Base-by-base conservation (phyloP, 371 early-diverging fungal genomes). In the Mucor sp. region DNA sequence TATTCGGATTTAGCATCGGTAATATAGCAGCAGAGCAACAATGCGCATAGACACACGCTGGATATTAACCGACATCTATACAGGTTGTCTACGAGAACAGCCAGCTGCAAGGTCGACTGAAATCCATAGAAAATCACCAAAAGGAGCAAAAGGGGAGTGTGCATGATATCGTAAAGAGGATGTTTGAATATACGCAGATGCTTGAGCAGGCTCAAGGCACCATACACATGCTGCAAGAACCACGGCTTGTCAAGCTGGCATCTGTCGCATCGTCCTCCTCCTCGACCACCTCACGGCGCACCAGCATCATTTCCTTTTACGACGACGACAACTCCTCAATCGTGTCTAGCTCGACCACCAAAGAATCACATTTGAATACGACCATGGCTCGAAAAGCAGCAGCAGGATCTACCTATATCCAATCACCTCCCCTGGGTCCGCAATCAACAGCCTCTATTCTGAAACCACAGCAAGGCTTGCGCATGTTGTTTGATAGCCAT, bases 171-270 rank as follows among this genome's bases (percentile, higher is more conserved):
- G 77, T 81, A 50, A 75, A 83, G 44, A 76, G 80, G 47, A 84
- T 85, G 21, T 72, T 75, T 39, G 85, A 87, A 66, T 87, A 87
- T 50, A 84, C 85, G 15, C 74, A 80, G 17, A 71, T 85, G 62
- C 76, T 87, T 27, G 87, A 85, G 55, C 82, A 86, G 68, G 86
- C 86, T 25, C 82, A 82, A 67, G 85, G 84, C 44, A 85, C 87
- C 9, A 85, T 87, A 44, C 84, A 85, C 19, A 68, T 68, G 63
- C 15, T 69, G 48, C 74, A 73, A 57, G 74, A 72, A 65, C 68
- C 69, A 2, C 55, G 71, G 27, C 53, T 65, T 14, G 65, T 69
- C 12, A 69, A 69, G 47, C 27, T 55, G n/a, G 21, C 33, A 12
- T 58, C 70, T 33, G 43, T 48, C 8, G 48, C 68, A 15, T 55